Evolutionary conservation across 495 filamentous ascomycete species (phyloP).

Genomic region (Darksidea phi): DNA sequence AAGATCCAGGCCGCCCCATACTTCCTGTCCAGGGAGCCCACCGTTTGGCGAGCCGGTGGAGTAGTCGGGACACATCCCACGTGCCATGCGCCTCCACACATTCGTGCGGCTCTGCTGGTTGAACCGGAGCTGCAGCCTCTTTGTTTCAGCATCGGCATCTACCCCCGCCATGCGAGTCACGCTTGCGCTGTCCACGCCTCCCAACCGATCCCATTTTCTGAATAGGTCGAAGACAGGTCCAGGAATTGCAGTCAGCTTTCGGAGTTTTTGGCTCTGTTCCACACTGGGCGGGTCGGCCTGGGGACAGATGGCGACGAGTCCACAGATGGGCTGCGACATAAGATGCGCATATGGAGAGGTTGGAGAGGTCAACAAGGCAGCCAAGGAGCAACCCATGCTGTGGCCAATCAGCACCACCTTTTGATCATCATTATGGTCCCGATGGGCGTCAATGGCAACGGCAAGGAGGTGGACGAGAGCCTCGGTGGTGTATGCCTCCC

Average conservation of each 20-base stretch:
- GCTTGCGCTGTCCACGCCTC: slow-evolving; percentile 73
- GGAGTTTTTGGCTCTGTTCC: slow-evolving; percentile 49
- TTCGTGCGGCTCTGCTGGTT: slow-evolving; percentile 79
- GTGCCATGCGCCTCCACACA: slow-evolving; percentile 82
- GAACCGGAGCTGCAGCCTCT: slow-evolving; percentile 74
- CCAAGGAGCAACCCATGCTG: slow-evolving; percentile 81
- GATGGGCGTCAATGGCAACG: slow-evolving; percentile 68
- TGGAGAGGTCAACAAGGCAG: slow-evolving; percentile 68
- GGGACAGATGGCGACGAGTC: slow-evolving; percentile 79
- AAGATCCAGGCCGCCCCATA: slow-evolving; percentile 70
- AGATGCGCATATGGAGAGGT: slow-evolving; percentile 48
- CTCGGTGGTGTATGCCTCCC: slow-evolving; percentile 77
- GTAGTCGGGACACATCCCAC: slow-evolving; percentile 62
- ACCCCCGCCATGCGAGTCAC: slow-evolving; percentile 76
- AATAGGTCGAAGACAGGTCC: slow-evolving; percentile 71
- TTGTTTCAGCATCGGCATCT: slow-evolving; percentile 69
- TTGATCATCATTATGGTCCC: slow-evolving; percentile 64
- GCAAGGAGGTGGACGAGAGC: slow-evolving; percentile 72
- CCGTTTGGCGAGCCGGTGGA: slow-evolving; percentile 51
- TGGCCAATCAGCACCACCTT: slow-evolving; percentile 80
- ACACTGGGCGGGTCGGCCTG: slow-evolving; percentile 59
- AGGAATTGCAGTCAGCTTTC: slow-evolving; percentile 54
- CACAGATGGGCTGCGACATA: slow-evolving; percentile 64
- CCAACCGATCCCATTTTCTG: slow-evolving; percentile 76
- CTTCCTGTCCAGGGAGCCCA: slow-evolving; percentile 65